Percentiles rank a stretch among this genome's conserved stretches.
Evolutionary conservation across 2,329 filamentous ascomycete species (phyloP).

Genomic region (Verticillium isaacii): DNA sequence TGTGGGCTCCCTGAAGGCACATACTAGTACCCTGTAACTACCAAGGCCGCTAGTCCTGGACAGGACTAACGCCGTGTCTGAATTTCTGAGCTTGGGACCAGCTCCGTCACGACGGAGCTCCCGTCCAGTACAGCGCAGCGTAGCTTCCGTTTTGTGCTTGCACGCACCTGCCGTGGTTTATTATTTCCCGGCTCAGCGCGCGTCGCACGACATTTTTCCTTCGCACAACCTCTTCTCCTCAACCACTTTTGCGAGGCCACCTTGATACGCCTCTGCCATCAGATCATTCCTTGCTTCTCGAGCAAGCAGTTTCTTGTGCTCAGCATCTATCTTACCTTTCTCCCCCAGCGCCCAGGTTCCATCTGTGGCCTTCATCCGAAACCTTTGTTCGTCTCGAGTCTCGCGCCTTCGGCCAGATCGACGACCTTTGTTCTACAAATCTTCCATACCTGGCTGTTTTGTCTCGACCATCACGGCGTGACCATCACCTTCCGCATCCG

Average conservation of each 20-base stretch:
- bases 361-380: neutral
- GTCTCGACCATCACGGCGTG: neutral
- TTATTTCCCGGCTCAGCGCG: neutral
- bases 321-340: neutral
- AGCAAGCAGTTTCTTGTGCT: neutral
- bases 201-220: constrained; percentile 4
- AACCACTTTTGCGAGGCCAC: neutral
- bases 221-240: neutral
- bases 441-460: neutral
- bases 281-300: neutral
- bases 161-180: neutral
- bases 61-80: neutral
- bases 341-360: neutral
- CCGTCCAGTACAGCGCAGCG: neutral
- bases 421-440: neutral
- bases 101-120: neutral
- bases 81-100: constrained; percentile 2
- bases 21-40: neutral
- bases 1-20: too few species aligned
- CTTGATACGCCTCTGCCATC: neutral
- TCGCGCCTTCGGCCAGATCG: neutral
- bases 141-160: neutral
- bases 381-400: neutral
- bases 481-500: neutral
- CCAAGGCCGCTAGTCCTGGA: neutral